phyloP scores from a whole-genome alignment of 176 grass and related monocot genomes.

The Paspalum vaginatum region DNA sequence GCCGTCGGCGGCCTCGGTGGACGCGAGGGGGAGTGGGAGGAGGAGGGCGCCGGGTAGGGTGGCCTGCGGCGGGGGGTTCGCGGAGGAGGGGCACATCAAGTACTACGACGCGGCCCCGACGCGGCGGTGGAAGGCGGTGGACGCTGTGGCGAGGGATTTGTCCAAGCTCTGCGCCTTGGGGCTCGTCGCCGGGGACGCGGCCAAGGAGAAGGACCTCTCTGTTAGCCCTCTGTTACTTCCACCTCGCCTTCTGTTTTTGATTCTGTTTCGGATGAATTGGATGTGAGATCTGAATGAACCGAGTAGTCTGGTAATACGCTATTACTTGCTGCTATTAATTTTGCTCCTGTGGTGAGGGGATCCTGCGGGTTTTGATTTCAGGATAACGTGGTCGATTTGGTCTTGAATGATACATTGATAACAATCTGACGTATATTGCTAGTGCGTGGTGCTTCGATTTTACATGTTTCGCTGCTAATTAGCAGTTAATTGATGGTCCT shows the following conservation, averaged over 20 bases:
- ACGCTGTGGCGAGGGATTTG: slow-evolving; percentile 43
- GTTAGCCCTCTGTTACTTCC: not conserved
- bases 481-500: not conserved
- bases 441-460: not conserved
- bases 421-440: not conserved
- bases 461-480: not conserved
- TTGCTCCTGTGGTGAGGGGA: not conserved
- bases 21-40: not conserved
- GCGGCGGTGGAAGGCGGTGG: slow-evolving; percentile 41
- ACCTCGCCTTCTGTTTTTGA: not conserved
- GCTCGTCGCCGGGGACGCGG: slow-evolving; percentile 29
- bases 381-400: too few relatives aligned
- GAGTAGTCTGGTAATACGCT: not conserved
- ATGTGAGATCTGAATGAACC: not conserved
- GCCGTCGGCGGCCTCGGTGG: not conserved
- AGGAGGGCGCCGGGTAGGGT: too few relatives aligned
- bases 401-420: too few relatives aligned
- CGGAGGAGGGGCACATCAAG: slow-evolving; percentile 36
- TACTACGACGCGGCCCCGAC: slow-evolving; percentile 37
- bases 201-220: slow-evolving; percentile 50
- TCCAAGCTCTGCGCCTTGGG: slow-evolving; percentile 32
- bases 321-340: not conserved
- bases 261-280: not conserved
- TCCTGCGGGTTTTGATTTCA: not conserved
- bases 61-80: too few relatives aligned